These are phyloP conservation scores for Geranomyces variabilis DNA, from an alignment of 192 early-diverging fungal species.

Conservation along the genomic window DNA sequence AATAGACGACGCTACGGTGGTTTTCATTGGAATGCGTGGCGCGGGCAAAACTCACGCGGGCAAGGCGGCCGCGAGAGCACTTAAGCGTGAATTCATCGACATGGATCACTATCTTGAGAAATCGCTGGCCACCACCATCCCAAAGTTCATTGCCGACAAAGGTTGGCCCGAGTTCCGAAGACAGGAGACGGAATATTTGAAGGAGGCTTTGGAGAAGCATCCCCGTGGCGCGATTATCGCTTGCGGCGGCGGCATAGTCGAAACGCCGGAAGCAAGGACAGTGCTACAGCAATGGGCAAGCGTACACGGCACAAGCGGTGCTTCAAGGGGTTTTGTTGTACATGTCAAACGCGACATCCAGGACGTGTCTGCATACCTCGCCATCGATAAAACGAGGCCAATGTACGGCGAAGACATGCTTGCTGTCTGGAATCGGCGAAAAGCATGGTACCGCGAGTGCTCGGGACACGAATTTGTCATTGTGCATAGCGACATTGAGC, in stretches of 20 bases:
- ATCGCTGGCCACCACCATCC: constrained; percentile 71
- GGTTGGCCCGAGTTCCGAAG: constrained; percentile 90
- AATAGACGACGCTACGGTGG: constrained; percentile 60
- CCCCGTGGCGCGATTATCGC: constrained; percentile 74
- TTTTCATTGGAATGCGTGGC: constrained; percentile 98
- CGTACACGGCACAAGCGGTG: constrained; percentile 22
- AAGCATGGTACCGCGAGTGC: constrained; percentile 75
- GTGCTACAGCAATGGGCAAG: constrained; percentile 66
- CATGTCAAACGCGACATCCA: constrained; percentile 82
- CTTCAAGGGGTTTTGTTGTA: constrained; percentile 58
- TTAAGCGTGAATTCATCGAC: constrained; percentile 83
- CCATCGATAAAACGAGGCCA: constrained; percentile 80
- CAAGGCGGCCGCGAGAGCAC: constrained; percentile 63
- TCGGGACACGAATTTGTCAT: constrained; percentile 84
- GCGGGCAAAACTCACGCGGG: constrained; percentile 93
- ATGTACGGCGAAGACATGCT: constrained; percentile 79
- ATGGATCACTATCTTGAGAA: constrained; percentile 83
- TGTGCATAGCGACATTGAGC: constrained; percentile 52
- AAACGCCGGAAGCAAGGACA: constrained; percentile 70
- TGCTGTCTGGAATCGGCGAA: constrained; percentile 78
- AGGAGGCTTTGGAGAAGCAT: constrained; percentile 59
- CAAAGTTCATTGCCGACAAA: constrained; percentile 71
- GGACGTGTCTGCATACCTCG: constrained; percentile 79
- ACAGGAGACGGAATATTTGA: constrained; percentile 74
- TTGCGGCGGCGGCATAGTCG: constrained; percentile 96